These are phyloP conservation scores for Gelatoporia subvermispora DNA, from an alignment of 768 basidiomycete genomes.

Conservation along the genomic window DNA sequence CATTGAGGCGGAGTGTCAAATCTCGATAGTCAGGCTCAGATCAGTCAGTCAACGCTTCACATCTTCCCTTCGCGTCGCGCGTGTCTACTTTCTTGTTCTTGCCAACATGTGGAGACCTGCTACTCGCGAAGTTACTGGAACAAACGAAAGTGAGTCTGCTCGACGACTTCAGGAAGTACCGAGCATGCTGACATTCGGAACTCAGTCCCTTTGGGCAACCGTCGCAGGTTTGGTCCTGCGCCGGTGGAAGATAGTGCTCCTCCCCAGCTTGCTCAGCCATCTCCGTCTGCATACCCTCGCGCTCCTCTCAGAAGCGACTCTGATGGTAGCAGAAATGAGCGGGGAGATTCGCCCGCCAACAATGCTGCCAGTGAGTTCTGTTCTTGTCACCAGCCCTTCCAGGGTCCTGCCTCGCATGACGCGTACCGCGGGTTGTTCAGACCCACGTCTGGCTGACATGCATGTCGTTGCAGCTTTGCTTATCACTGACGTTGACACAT, in stretches of 20 bases:
- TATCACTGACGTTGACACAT: conserved; percentile 34
- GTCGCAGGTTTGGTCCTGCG: conserved; percentile 88
- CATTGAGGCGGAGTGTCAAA: conserved; percentile 13
- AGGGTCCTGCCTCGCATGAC: conserved; percentile 4
- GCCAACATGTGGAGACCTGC: conserved; percentile 81
- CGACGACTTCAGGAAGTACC: conserved; percentile 5
- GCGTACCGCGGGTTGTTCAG: conserved; percentile 14
- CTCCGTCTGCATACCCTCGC: conserved; percentile 81
- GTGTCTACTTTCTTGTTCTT: conserved; percentile 32
- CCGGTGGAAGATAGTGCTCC: conserved; percentile 77
- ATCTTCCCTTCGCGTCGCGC: conserved; percentile 10
- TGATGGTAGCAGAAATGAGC: conserved; percentile 52
- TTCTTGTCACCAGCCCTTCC: conserved; percentile 10
- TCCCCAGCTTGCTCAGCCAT: conserved; percentile 83
- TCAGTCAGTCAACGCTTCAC: conserved; percentile 6
- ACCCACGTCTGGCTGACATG: conserved; percentile 14
- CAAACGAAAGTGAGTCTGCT: conserved; percentile 72
- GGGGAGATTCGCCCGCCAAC: conserved; percentile 59
- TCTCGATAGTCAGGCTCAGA: no score
- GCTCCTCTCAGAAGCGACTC: conserved; percentile 46
- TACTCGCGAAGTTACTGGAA: conserved; percentile 85
- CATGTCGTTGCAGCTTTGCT: conserved; percentile 9
- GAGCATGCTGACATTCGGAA: conserved; percentile 13
- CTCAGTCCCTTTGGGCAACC: conserved; percentile 75
- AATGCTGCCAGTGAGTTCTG: conserved; percentile 66